Evolutionary conservation across 768 basidiomycete genomes (phyloP), one percentile per base, ranked within the genome.

Genomic region (Pleurotus tuber-regium): DNA sequence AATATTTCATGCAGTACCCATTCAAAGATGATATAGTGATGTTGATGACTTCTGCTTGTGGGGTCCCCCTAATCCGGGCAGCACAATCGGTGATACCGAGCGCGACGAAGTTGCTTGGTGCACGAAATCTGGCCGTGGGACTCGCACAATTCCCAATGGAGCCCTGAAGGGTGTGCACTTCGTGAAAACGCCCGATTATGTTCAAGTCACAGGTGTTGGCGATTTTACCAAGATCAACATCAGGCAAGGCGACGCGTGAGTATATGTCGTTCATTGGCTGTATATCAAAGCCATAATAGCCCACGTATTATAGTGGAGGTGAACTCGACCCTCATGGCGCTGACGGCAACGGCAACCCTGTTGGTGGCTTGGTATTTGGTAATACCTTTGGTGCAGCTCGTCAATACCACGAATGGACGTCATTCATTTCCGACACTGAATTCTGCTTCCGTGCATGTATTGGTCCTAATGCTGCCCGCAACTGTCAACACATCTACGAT

Each of bases 341-440:
- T 30, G 72, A 72, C 55, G 68, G 70, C 8, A 44, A 43, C 30
- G 65, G 63, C 12, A 66, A 63, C 35, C 63, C 65, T 53, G 50
- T 58, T 28, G 59, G 59, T 47, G 58, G 57, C 21, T 40, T 61
- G 25, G 40, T 57, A 1, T 59, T 51, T 41, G 44, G 47, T 12
- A 56, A 54, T 43, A 28, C 40, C 14, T 43, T 84, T 61, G 77
- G 80, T 18, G 55, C 59, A 8, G 61, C 53, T 18, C 61, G 61
- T 35, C 71, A 92, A 64, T 78, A 87, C 63, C 85, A 88, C 58
- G 86, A 92, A 64, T 94, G 92, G 92, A 91, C 87, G 39, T 81
- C 78, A 66, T 92, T 92, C 72, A 84, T 92, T 60, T 89, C 88
- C 18, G 79, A 79, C 28, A 64, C 56, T 36, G 65, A 71, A 50